phyloP scores from a whole-genome alignment of 208 protist species.

The Wallacemonas sp. region DNA sequence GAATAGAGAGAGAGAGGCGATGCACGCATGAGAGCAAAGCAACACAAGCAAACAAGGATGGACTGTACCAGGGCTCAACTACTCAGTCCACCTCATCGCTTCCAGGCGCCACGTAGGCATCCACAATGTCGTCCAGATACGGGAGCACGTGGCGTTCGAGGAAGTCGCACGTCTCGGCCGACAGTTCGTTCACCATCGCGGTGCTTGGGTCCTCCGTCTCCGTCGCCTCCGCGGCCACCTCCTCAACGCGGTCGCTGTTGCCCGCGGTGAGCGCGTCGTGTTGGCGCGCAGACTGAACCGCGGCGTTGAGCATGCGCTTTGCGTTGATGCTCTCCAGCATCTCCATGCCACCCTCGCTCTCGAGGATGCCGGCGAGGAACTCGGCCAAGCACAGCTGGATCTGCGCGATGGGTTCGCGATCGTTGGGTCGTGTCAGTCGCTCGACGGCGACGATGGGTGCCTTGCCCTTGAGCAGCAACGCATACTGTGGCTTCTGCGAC shows the following conservation, averaged over 20 bases:
- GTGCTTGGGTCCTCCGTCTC: slow-evolving; percentile 7
- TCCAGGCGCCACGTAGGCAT: slow-evolving; percentile 74
- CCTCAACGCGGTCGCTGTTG: slow-evolving; percentile 24
- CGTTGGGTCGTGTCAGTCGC: slow-evolving; percentile 27
- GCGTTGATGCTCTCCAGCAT: slow-evolving; percentile 78
- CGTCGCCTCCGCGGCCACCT: slow-evolving; percentile 29
- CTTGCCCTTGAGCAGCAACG: slow-evolving; percentile 46
- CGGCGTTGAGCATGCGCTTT: slow-evolving; percentile 49
- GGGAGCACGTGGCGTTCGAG: slow-evolving; percentile 66
- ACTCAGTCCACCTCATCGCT: slow-evolving; percentile 63
- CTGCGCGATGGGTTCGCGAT: slow-evolving; percentile 32
- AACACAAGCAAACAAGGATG: neutral
- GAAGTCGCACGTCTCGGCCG: slow-evolving; percentile 32
- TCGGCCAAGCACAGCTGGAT: slow-evolving; percentile 67
- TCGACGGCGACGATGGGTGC: slow-evolving; percentile 47
- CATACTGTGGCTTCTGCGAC: slow-evolving; percentile 43
- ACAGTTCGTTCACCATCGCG: slow-evolving; percentile 20
- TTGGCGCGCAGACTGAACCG: slow-evolving; percentile 30
- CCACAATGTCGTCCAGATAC: slow-evolving; percentile 77
- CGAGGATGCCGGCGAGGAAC: slow-evolving; percentile 60
- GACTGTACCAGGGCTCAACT: no score
- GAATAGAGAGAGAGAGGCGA: no score
- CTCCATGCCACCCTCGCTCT: slow-evolving; percentile 67
- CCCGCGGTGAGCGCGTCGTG: slow-evolving; percentile 10
- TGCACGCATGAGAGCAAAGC: neutral